A percentile compares a stretch with the other conserved stretches of the same genome.
Conservation (phyloP, 371 early-diverging fungal genomes). For the Mortierella sp. region DNA sequence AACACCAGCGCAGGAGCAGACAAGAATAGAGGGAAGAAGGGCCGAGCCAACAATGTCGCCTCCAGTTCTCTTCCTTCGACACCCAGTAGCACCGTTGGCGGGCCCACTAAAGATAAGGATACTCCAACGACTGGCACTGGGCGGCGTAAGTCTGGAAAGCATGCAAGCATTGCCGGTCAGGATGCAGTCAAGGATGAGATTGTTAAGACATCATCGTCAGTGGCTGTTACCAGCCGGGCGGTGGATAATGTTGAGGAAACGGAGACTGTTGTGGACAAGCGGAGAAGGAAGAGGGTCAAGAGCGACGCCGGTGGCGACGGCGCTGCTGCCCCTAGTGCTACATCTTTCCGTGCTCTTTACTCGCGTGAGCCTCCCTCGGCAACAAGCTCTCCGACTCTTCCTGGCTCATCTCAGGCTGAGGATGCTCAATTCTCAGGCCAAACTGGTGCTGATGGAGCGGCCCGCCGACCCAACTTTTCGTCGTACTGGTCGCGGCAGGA, state of each 20-base stretch:
- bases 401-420: slow-evolving; percentile 10
- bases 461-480: slow-evolving; percentile 56
- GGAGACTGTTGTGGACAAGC: slow-evolving; percentile 15
- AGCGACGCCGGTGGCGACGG: slow-evolving; percentile 23
- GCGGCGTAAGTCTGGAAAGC: slow-evolving; percentile 27
- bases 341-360: slow-evolving; percentile 46
- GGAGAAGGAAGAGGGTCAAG: slow-evolving; percentile 28
- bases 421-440: slow-evolving; percentile 6
- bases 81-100: neutral
- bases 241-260: slow-evolving; percentile 7
- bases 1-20: slow-evolving; percentile 8
- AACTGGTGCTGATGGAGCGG: slow-evolving; percentile 13
- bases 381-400: slow-evolving; percentile 14
- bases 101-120: slow-evolving; percentile 1
- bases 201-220: neutral
- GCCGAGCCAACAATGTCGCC: slow-evolving; percentile 3
- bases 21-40: slow-evolving; percentile 22
- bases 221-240: neutral
- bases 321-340: slow-evolving; percentile 4
- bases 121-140: slow-evolving; percentile 5
- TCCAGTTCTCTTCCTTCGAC: slow-evolving; percentile 11
- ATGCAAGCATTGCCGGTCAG: neutral
- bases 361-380: slow-evolving; percentile 41
- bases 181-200: slow-evolving; percentile 29
- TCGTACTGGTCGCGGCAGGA: slow-evolving; percentile 93